These are phyloP conservation scores for Juglanconis oblonga DNA, from an alignment of 2,329 filamentous ascomycete species.

Conservation along the genomic window DNA sequence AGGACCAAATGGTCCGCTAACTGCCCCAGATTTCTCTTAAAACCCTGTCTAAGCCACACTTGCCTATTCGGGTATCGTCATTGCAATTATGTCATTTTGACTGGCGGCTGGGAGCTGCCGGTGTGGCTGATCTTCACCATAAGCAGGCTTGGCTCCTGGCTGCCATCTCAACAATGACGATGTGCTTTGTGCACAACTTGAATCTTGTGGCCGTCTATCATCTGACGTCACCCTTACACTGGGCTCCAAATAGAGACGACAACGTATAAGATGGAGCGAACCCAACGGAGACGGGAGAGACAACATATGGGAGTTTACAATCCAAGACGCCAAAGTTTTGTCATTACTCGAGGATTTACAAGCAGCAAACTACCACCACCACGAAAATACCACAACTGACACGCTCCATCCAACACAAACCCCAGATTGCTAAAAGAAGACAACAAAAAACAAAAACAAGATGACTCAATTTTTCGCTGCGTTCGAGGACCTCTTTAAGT, in stretches of 20 bases:
- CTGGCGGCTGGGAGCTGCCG: background rate
- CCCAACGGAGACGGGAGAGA: background rate
- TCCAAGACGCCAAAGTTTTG: too few relatives aligned
- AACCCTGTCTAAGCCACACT: background rate
- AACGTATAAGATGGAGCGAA: background rate
- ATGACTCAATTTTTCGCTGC: constrained; percentile 31
- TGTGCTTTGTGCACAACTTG: background rate
- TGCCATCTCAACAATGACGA: background rate
- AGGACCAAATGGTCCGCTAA: background rate
- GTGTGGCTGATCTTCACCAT: background rate
- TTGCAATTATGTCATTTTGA: background rate
- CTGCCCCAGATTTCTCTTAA: background rate
- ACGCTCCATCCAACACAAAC: background rate
- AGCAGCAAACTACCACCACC: too few relatives aligned
- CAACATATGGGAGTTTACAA: too few relatives aligned
- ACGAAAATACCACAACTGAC: too few relatives aligned
- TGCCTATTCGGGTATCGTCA: background rate
- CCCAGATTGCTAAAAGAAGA: background rate
- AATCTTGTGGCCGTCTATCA: background rate
- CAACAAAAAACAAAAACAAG: background rate
- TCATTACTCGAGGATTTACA: too few relatives aligned
- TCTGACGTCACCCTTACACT: background rate
- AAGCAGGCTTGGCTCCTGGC: background rate
- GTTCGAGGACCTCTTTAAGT: constrained; percentile 36
- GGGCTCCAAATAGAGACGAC: background rate